Evolutionary conservation across 805 yeast species (phyloP).

Genomic region (Saccharomycopsis sp.): DNA sequence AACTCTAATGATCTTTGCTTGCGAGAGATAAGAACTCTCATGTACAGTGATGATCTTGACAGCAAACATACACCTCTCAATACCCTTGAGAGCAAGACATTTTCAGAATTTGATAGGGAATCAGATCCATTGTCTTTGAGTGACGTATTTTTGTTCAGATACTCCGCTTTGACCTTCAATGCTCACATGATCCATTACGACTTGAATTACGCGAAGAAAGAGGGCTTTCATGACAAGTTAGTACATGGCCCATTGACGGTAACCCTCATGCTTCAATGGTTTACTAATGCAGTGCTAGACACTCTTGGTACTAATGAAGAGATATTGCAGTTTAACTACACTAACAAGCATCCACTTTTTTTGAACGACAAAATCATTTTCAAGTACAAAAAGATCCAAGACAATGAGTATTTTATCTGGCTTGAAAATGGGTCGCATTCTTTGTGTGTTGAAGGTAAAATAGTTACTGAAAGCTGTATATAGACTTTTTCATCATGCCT

Average conservation of each 20-base stretch:
- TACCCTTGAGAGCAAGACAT: neutral
- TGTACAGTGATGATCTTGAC: constrained; percentile 43
- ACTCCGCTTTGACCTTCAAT: constrained; percentile 73
- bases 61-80: constrained; percentile 19
- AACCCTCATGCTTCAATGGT: constrained; percentile 51
- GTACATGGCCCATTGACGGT: constrained; percentile 81
- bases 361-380: constrained; percentile 33
- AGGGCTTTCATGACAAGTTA: constrained; percentile 53
- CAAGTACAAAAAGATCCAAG: constrained; percentile 20
- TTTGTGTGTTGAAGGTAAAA: constrained; percentile 32
- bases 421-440: constrained; percentile 22
- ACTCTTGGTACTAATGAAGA: constrained; percentile 22
- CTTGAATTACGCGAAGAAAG: constrained; percentile 45
- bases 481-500: constrained; percentile 20
- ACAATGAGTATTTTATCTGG: constrained; percentile 25
- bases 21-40: constrained; percentile 51
- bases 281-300: constrained; percentile 21
- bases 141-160: constrained; percentile 45
- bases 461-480: constrained; percentile 25
- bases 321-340: constrained; percentile 35
- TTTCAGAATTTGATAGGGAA: constrained; percentile 7
- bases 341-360: constrained; percentile 44
- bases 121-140: constrained; percentile 31
- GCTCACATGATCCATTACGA: constrained; percentile 82
- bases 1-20: constrained; percentile 28